Evolutionary conservation across 108 stramenopile species (phyloP).

Genomic region (Cyclotella sp.): DNA sequence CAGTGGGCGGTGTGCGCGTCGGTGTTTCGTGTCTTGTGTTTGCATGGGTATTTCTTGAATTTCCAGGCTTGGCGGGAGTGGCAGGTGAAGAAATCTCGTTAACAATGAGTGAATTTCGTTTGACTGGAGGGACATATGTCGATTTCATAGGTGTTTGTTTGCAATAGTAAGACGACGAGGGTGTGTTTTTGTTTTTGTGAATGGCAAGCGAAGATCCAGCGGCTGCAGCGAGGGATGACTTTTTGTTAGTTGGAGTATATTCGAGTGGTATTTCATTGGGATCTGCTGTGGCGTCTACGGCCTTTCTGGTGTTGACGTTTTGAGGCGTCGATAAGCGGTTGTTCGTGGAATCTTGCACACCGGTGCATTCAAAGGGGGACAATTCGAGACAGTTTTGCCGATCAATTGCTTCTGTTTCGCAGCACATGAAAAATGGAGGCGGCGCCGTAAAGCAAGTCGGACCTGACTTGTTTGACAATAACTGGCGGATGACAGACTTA

Average conservation of each 20-base stretch:
- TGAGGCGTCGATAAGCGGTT: background rate
- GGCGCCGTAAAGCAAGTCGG: background rate
- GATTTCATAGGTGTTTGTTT: background rate
- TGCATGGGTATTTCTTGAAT: background rate
- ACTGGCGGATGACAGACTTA: slow-evolving; percentile 22
- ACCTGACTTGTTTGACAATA: slow-evolving; percentile 2
- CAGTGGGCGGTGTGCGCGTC: background rate
- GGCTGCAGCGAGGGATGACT: slow-evolving; percentile 17
- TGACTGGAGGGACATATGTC: background rate
- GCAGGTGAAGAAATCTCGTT: background rate
- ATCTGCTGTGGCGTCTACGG: background rate
- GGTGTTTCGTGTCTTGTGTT: background rate
- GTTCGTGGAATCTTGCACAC: background rate
- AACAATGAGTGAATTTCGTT: background rate
- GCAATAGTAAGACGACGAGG: slow-evolving; percentile 2
- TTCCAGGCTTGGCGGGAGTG: background rate
- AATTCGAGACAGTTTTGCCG: slow-evolving; percentile 49
- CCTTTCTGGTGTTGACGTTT: background rate
- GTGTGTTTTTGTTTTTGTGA: background rate
- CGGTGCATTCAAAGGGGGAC: slow-evolving; percentile 45
- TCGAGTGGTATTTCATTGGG: slow-evolving; percentile 22
- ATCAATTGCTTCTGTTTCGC: slow-evolving; percentile 44
- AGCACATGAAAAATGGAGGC: slow-evolving; percentile 50
- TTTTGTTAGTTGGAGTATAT: slow-evolving; percentile 9
- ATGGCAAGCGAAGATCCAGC: background rate